Evolutionary conservation across 2,329 filamentous ascomycete genomes (phyloP).

Genomic region (Gnomoniopsis sp.): DNA sequence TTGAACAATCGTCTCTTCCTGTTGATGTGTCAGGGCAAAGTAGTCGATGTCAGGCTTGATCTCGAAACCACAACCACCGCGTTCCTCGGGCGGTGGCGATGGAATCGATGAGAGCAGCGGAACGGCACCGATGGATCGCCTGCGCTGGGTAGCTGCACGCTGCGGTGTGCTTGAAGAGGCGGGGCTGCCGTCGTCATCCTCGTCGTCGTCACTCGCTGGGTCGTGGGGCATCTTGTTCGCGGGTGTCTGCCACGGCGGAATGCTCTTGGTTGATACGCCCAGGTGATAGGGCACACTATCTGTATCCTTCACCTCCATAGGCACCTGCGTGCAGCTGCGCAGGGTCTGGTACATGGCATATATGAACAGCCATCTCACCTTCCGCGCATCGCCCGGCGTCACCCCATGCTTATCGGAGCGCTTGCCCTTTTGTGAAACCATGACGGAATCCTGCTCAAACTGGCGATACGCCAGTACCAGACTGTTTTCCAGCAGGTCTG

Average conservation of each 20-base stretch:
- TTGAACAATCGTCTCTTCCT: too few relatives aligned
- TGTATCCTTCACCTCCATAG: slow-evolving; percentile 58
- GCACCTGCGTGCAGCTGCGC: slow-evolving; percentile 57
- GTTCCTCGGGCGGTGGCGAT: not conserved
- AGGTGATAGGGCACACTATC: slow-evolving; percentile 56
- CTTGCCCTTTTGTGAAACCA: slow-evolving; percentile 49
- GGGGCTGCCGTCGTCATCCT: too few relatives aligned
- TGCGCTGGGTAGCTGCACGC: slow-evolving; percentile 23
- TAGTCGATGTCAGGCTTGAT: slow-evolving; percentile 58
- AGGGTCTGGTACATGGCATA: slow-evolving; percentile 74
- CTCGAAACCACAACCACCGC: not conserved
- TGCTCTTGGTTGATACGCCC: slow-evolving; percentile 36
- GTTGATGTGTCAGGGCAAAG: slow-evolving; percentile 40
- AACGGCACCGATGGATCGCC: slow-evolving; percentile 10
- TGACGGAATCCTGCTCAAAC: slow-evolving; percentile 62
- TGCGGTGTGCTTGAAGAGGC: too few relatives aligned
- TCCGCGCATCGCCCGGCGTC: slow-evolving; percentile 64
- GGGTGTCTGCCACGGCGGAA: slow-evolving; percentile 43
- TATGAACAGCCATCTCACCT: slow-evolving; percentile 74
- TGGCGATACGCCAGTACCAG: slow-evolving; percentile 66
- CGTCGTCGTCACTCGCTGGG: too few relatives aligned
- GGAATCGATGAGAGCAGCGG: not conserved
- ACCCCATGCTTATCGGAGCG: slow-evolving; percentile 49
- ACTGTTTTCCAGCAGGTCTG: slow-evolving; percentile 39
- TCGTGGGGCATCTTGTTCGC: slow-evolving; percentile 13